These are phyloP conservation scores for Macrolepiota dolichaula DNA, from an alignment of 768 basidiomycete genomes.

Conservation along the genomic window DNA sequence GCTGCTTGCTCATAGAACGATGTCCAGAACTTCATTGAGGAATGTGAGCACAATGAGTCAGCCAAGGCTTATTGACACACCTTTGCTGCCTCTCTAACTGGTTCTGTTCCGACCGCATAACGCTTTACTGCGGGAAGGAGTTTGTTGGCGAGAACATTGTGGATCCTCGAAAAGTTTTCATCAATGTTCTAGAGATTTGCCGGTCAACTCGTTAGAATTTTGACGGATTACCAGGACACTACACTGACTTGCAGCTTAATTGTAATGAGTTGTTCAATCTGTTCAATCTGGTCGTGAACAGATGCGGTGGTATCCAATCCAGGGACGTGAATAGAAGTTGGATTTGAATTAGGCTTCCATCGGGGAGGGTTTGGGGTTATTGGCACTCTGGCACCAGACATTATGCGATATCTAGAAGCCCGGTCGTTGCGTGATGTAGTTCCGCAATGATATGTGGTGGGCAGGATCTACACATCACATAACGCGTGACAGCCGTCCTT, in stretches of 20 bases:
- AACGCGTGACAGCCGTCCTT: not conserved
- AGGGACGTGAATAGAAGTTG: constrained; percentile 61
- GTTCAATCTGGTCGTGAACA: constrained; percentile 81
- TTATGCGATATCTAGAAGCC: not conserved
- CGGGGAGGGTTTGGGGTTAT: constrained; percentile 61
- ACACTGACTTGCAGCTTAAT: constrained; percentile 75
- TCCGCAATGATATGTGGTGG: not conserved
- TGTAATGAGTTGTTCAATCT: constrained; percentile 94
- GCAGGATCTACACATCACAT: not conserved
- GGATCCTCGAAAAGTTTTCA: constrained; percentile 88
- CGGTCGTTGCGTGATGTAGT: not conserved
- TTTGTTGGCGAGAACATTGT: constrained; percentile 75
- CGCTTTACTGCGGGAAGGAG: constrained; percentile 87
- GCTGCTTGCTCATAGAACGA: constrained; percentile 96
- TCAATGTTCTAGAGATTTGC: constrained; percentile 70
- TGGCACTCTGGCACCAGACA: constrained; percentile 25
- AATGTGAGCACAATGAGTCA: not conserved
- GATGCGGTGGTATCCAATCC: constrained; percentile 71
- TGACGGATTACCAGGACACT: not conserved
- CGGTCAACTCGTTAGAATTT: not conserved
- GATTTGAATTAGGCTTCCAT: constrained; percentile 67
- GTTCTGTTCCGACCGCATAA: constrained; percentile 83
- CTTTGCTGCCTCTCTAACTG: constrained; percentile 87
- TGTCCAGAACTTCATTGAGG: constrained; percentile 77
- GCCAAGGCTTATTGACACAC: constrained; percentile 38